Percentiles rank a stretch among this genome's conserved stretches.
Conservation (phyloP, 2,329 filamentous ascomycete genomes). For the Fonsecaea monophora region DNA sequence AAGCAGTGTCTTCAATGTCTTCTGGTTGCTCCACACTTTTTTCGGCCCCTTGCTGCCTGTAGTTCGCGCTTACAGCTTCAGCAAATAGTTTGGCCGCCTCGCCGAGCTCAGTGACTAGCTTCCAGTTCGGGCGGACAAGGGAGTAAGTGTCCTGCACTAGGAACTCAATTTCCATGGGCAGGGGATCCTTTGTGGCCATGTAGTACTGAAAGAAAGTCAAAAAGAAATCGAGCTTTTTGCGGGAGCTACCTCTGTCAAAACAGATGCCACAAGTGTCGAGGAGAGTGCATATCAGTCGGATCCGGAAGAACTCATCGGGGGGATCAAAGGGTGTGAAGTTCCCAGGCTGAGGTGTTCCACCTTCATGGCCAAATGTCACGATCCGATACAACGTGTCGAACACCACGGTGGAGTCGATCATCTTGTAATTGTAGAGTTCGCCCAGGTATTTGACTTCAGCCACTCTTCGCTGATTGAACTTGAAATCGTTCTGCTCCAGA, state of each 20-base stretch:
- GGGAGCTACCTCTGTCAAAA: slow-evolving; percentile 89
- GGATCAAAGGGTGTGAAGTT: slow-evolving; percentile 79
- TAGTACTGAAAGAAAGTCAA: slow-evolving; percentile 95
- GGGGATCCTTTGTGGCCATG: slow-evolving; percentile 82
- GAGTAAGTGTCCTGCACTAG: slow-evolving; percentile 91
- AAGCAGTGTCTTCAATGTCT: slow-evolving; percentile 70
- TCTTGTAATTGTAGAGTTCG: slow-evolving; percentile 96
- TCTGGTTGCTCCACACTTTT: slow-evolving; percentile 76
- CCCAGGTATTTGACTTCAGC: slow-evolving; percentile 96
- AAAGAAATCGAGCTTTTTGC: slow-evolving; percentile 98
- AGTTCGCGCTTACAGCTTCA: slow-evolving; percentile 87
- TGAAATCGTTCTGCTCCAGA: slow-evolving; percentile 95
- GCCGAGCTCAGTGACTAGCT: slow-evolving; percentile 77
- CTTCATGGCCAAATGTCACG: slow-evolving; percentile 85
- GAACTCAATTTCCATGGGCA: slow-evolving; percentile 98
- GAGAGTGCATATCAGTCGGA: slow-evolving; percentile 85
- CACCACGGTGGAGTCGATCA: slow-evolving; percentile 92
- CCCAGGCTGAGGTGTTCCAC: slow-evolving; percentile 80
- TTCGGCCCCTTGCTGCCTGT: slow-evolving; percentile 77
- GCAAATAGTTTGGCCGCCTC: slow-evolving; percentile 85
- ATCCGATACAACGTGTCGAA: slow-evolving; percentile 96
- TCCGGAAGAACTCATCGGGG: slow-evolving; percentile 94
- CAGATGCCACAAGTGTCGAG: slow-evolving; percentile 96
- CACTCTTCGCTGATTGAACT: slow-evolving; percentile 92
- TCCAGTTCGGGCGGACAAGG: slow-evolving; percentile 88